These are phyloP conservation scores for Boletus barrowsii DNA, from an alignment of 768 basidiomycete genomes.

Conservation along the genomic window DNA sequence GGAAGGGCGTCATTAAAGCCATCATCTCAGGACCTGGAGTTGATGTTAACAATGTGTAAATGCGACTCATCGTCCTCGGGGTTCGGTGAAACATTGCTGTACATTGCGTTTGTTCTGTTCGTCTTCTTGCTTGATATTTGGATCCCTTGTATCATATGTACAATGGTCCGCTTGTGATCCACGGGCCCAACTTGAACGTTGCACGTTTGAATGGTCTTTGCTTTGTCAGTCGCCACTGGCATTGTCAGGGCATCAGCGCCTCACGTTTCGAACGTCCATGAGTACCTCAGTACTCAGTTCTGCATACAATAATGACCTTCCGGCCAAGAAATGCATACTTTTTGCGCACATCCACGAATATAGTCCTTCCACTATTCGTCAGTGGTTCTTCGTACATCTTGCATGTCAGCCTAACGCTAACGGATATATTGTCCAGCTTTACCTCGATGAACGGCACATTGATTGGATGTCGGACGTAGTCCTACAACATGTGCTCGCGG, in stretches of 20 bases:
- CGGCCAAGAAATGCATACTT: slow-evolving; percentile 76
- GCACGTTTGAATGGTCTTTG: too few relatives aligned
- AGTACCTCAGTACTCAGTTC: too few relatives aligned
- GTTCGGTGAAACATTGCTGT: neutral
- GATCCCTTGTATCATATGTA: neutral
- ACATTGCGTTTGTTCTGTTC: neutral
- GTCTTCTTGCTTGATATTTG: neutral
- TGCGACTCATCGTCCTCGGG: too few relatives aligned
- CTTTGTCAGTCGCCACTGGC: too few relatives aligned
- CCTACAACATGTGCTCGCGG: slow-evolving; percentile 76
- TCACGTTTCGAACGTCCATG: too few relatives aligned
- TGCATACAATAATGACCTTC: slow-evolving; percentile 52
- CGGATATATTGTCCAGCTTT: slow-evolving; percentile 46
- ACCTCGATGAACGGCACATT: slow-evolving; percentile 84
- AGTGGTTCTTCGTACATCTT: slow-evolving; percentile 18
- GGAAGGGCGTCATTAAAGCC: slow-evolving; percentile 84
- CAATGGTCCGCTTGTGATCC: too few relatives aligned
- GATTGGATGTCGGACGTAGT: slow-evolving; percentile 88
- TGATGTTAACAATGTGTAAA: slow-evolving; percentile 39
- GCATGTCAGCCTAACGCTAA: slow-evolving; percentile 6
- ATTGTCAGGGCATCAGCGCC: too few relatives aligned
- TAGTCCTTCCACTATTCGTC: slow-evolving; percentile 79
- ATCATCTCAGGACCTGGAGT: slow-evolving; percentile 83
- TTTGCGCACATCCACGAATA: slow-evolving; percentile 70
- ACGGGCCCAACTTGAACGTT: too few relatives aligned